These are phyloP conservation scores for Primulina eburnea DNA, from an alignment of 257 asterid species.

Conservation along the genomic window DNA sequence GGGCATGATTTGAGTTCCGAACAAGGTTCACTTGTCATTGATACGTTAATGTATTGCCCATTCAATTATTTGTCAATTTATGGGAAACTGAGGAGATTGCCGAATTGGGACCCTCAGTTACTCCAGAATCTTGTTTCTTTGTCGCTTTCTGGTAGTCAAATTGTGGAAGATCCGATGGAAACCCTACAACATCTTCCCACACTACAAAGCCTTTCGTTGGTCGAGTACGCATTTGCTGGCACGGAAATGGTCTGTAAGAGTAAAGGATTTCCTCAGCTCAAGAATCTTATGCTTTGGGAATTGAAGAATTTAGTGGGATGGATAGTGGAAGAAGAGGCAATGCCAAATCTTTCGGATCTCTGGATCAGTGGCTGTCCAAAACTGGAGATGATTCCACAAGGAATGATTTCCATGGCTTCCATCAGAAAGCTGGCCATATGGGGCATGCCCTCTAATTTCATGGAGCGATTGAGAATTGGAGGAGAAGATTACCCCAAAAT, in stretches of 20 bases:
- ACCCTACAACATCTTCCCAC: slow-evolving; percentile 2
- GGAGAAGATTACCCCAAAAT: no score
- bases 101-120: slow-evolving; percentile 2
- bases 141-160: background rate
- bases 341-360: slow-evolving; percentile 19
- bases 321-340: slow-evolving; percentile 26
- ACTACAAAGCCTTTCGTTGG: background rate
- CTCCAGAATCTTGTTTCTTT: background rate
- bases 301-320: background rate
- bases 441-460: no score
- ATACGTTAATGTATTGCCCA: background rate
- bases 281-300: rapidly evolving
- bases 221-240: background rate
- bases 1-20: slow-evolving; percentile 1
- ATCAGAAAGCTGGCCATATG: no score
- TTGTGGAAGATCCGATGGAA: slow-evolving; percentile 17
- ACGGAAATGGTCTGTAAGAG: slow-evolving; percentile 1
- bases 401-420: no score
- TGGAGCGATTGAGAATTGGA: no score
- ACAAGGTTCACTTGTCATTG: background rate
- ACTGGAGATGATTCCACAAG: background rate
- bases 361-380: background rate
- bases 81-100: background rate
- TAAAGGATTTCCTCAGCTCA: slow-evolving; percentile 23
- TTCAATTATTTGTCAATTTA: background rate